Evolutionary conservation across 1,284 basidiomycete genomes (phyloP).

Genomic region (Irpex lacteus): DNA sequence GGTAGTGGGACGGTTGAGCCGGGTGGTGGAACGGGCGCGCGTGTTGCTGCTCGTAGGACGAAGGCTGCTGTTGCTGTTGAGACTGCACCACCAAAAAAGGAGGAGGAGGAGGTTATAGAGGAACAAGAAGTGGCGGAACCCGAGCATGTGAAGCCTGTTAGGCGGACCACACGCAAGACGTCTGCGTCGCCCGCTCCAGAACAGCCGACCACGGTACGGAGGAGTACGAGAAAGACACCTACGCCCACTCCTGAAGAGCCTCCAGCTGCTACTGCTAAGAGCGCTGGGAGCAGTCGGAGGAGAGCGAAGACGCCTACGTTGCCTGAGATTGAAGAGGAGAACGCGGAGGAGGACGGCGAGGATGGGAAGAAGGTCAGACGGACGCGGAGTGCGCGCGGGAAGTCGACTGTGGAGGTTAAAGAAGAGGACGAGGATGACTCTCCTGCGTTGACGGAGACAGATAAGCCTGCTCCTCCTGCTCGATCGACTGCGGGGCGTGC

Average conservation of each 20-base stretch:
- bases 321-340: conserved; percentile 19
- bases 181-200: conserved; percentile 17
- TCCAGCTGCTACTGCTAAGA: conserved; percentile 6
- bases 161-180: conserved; percentile 14
- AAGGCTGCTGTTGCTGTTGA: conserved; percentile 8
- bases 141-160: conserved; percentile 2
- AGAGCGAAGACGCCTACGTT: conserved; percentile 15
- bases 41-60: conserved; percentile 15
- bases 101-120: conserved; percentile 12
- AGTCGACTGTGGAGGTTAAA: conserved; percentile 22
- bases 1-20: neutral
- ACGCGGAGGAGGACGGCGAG: conserved; percentile 16
- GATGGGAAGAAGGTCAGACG: conserved; percentile 18
- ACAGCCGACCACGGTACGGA: conserved; percentile 6
- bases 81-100: conserved; percentile 1
- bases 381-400: conserved; percentile 23
- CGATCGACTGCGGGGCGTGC: conserved; percentile 7
- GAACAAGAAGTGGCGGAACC: conserved; percentile 8
- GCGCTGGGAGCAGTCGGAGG: neutral
- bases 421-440: conserved; percentile 23
- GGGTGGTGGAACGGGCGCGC: conserved; percentile 4
- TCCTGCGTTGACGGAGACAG: conserved; percentile 2
- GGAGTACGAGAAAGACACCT: conserved; percentile 15
- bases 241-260: conserved; percentile 20
- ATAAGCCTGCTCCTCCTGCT: conserved; percentile 12